These are phyloP conservation scores for Brettanomyces naardenensis DNA, from an alignment of 805 yeast genomes.

Conservation along the genomic window DNA sequence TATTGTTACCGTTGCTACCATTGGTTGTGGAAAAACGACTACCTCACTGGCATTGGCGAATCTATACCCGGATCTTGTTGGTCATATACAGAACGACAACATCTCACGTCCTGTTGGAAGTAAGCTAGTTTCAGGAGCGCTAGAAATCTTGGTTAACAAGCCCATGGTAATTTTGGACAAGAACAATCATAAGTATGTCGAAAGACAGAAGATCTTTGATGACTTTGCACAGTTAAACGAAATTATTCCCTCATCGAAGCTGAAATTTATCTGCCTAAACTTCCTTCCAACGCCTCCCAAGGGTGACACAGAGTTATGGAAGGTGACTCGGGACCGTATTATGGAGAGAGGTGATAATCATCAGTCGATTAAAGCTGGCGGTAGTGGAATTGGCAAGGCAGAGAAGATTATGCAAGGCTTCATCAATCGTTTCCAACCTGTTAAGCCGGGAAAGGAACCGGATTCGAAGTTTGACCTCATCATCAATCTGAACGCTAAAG, in stretches of 20 bases:
- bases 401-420: slow-evolving; percentile 68
- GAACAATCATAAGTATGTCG: slow-evolving; percentile 69
- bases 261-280: slow-evolving; percentile 61
- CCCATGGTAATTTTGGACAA: slow-evolving; percentile 68
- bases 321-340: slow-evolving; percentile 53
- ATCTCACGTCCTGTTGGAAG: slow-evolving; percentile 40
- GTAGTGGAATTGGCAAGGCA: slow-evolving; percentile 41
- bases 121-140: slow-evolving; percentile 39
- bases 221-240: slow-evolving; percentile 38
- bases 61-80: slow-evolving; percentile 53
- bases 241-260: slow-evolving; percentile 34
- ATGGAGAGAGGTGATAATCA: slow-evolving; percentile 76
- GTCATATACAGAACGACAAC: slow-evolving; percentile 77
- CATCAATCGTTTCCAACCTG: slow-evolving; percentile 57
- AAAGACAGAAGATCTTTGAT: slow-evolving; percentile 58
- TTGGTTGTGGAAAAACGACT: slow-evolving; percentile 95
- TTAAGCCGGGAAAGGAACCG: slow-evolving; percentile 40
- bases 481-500: slow-evolving; percentile 44
- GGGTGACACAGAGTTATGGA: slow-evolving; percentile 30
- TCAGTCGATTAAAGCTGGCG: slow-evolving; percentile 58
- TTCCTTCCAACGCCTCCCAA: slow-evolving; percentile 36
- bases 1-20: slow-evolving; percentile 76
- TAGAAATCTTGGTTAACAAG: slow-evolving; percentile 31
- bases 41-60: slow-evolving; percentile 50
- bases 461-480: slow-evolving; percentile 62